Conservation (phyloP, 2,329 filamentous ascomycete species). For the Alternaria rosae region DNA sequence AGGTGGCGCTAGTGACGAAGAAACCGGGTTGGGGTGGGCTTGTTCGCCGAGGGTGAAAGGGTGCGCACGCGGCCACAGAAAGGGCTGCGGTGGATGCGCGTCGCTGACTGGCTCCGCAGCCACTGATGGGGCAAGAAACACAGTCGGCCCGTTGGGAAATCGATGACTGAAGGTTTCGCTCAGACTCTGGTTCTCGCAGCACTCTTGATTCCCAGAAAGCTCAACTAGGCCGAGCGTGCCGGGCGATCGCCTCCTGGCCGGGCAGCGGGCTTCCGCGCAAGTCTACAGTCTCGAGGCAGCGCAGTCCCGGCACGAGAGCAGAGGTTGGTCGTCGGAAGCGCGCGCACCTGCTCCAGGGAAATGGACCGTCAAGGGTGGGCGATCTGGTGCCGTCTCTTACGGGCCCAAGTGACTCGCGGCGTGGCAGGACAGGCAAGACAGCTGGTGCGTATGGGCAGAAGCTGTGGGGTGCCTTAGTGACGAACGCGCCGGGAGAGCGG, state of each 20-base stretch:
- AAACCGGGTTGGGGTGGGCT: slow-evolving; percentile 24
- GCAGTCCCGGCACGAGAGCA: slow-evolving; percentile 3
- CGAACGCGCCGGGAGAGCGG: slow-evolving; percentile 24
- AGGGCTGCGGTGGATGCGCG: slow-evolving; percentile 20
- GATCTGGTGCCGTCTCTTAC: slow-evolving; percentile 21
- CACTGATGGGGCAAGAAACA: slow-evolving; percentile 16
- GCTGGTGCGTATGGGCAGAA: slow-evolving; percentile 8
- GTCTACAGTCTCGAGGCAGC: slow-evolving; percentile 8
- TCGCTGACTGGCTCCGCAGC: slow-evolving; percentile 21
- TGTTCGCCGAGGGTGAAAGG: slow-evolving; percentile 32
- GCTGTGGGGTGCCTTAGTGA: slow-evolving; percentile 22
- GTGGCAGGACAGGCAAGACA: slow-evolving; percentile 11
- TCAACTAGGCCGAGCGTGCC: slow-evolving; percentile 46
- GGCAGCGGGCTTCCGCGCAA: slow-evolving; percentile 40
- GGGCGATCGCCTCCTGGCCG: slow-evolving; percentile 45
- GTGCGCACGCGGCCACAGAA: slow-evolving; percentile 27
- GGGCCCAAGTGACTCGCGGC: slow-evolving; percentile 29
- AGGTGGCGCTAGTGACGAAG: slow-evolving; percentile 20
- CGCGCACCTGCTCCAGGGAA: slow-evolving; percentile 10
- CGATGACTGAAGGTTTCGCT: slow-evolving; percentile 31
- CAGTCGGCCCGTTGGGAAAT: slow-evolving; percentile 46
- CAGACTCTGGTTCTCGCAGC: slow-evolving; percentile 34
- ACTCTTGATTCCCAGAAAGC: slow-evolving; percentile 29
- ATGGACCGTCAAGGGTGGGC: slow-evolving; percentile 15
- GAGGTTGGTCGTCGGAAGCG: slow-evolving; percentile 6